Evolutionary conservation across 2,329 filamentous ascomycete species (phyloP), one percentile per base, ranked within the genome.

Genomic region (Colletotrichum sp.): DNA sequence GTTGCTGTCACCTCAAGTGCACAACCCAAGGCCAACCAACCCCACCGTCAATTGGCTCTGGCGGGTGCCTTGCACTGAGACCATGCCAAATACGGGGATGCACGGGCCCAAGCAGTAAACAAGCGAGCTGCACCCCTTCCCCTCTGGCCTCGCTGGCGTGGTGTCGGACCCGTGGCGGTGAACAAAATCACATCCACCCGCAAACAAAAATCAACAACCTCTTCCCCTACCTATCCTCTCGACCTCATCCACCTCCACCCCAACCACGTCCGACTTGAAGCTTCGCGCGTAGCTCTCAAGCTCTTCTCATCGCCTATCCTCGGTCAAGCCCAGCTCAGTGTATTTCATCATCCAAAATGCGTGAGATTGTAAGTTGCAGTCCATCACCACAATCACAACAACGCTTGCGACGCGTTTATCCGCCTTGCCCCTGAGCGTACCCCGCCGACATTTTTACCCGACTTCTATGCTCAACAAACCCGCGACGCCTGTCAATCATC

Each of bases 351-450:
- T 80, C 83, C 86, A 92, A 85, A 81, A 93, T 93, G 92, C 92
- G 92, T 90, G 92, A 93, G 87, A 93, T 93, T 87, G 92, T 93
- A 88, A 87, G 91, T 92, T 59, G 21, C 69, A 76, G 76, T 74
- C 71, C 66, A 15, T 24, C 68, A 65, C 78, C 72, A 59, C 72
- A 68, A 76, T 65, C 57, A 68, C 59, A 68, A 69, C 24, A 44
- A 8, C 39, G 21, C 74, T 77, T 80, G 79, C 80, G 81, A 86
- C 86, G 87, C 87, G 86, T 88, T 34, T 83, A 79, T 75, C 76
- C 69, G 75, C 68, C 70, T 74, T 77, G 80, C 84, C 83, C 85
- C 83, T 84, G 81, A 84, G 81, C 78, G 79, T 76, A 78, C 78
- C 77, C 78, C 78, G 78, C 78, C 68, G 79, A 71, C 49, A 68